These are phyloP conservation scores for Paxillus ammoniavirescens DNA, from an alignment of 768 basidiomycete species.

Conservation along the genomic window DNA sequence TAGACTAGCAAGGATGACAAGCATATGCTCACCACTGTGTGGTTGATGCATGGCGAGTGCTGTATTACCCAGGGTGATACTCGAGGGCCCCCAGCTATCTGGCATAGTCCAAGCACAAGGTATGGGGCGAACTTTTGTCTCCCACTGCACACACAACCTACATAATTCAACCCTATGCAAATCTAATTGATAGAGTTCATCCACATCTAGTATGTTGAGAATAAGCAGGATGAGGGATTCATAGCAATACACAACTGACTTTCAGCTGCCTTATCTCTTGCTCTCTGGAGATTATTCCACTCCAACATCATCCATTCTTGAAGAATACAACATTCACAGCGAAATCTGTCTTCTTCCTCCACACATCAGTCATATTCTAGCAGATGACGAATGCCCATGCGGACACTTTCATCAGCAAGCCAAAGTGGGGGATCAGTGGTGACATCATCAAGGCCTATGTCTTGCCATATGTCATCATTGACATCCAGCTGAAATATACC, in stretches of 20 bases:
- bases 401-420: too few species aligned
- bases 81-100: conserved; percentile 1
- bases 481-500: too few species aligned
- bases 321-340: too few species aligned
- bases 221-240: not conserved
- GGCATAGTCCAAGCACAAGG: conserved; percentile 1
- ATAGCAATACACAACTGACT: not conserved
- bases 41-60: not conserved
- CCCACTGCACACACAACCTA: not conserved
- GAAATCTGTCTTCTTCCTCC: too few species aligned
- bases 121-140: conserved; percentile 1
- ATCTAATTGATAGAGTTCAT: not conserved
- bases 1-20: not conserved
- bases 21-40: not conserved
- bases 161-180: not conserved
- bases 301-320: not conserved
- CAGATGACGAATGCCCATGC: too few species aligned
- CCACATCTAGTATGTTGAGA: not conserved
- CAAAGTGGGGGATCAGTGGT: too few species aligned
- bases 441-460: too few species aligned
- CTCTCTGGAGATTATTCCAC: not conserved
- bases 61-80: not conserved
- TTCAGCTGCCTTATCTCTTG: not conserved
- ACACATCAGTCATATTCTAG: too few species aligned
- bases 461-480: too few species aligned